Conservation (phyloP, 176 grass and related monocot species). For the Neostapfia colusana region DNA sequence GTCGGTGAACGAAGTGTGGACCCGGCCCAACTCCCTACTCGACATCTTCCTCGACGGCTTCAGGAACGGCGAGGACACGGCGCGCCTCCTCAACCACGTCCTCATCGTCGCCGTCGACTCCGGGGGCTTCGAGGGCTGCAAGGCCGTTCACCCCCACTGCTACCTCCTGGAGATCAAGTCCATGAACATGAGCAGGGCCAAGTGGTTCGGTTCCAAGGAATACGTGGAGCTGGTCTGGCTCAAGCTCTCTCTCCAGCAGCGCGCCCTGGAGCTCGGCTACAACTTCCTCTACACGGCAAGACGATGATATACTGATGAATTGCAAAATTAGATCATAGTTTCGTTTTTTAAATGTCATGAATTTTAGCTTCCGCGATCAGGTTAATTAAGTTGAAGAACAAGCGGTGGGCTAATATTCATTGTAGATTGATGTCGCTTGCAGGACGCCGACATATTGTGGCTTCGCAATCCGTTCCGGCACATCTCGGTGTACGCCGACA, state of each 20-base stretch:
- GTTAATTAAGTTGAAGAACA: no score
- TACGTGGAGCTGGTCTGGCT: conserved; percentile 73
- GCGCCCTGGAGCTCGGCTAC: conserved; percentile 64
- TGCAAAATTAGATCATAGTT: background rate
- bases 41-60: conserved; percentile 74
- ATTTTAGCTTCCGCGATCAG: no score
- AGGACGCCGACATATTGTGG: conserved; percentile 57
- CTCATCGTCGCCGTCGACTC: conserved; percentile 65
- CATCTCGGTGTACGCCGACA: conserved; percentile 39
- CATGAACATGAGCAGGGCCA: conserved; percentile 37
- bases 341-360: no score
- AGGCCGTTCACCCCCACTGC: conserved; percentile 62
- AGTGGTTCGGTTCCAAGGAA: conserved; percentile 43
- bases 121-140: conserved; percentile 46
- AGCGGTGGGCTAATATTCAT: no score
- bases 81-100: conserved; percentile 52
- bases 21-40: conserved; percentile 49
- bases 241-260: conserved; percentile 51
- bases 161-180: conserved; percentile 44
- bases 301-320: background rate
- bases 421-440: background rate
- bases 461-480: conserved; percentile 52
- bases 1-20: conserved; percentile 67
- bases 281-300: conserved; percentile 64
- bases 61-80: conserved; percentile 44